Evolutionary conservation across 768 basidiomycete genomes (phyloP).

Genomic region (Crucibulum laeve): DNA sequence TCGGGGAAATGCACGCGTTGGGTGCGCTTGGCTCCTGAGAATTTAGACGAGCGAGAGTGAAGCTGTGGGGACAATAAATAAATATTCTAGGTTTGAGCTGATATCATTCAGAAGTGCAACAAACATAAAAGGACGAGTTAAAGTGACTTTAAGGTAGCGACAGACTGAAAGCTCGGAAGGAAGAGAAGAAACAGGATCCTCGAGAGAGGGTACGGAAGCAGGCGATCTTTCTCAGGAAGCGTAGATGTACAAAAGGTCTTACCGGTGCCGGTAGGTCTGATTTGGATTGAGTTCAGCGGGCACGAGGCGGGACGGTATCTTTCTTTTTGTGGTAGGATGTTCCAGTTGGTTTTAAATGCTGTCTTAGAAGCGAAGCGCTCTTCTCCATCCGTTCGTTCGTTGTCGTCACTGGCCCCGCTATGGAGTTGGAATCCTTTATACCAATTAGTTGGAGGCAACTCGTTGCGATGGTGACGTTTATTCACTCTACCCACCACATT

Average conservation of each 20-base stretch:
- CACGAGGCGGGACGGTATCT: not conserved
- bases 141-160: not conserved
- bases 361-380: not conserved
- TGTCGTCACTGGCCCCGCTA: conserved; percentile 2
- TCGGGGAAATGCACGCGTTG: no score
- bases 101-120: not conserved
- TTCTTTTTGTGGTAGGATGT: not conserved
- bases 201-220: not conserved
- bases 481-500: not conserved
- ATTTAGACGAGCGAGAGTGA: not conserved
- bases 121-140: not conserved
- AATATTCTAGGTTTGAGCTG: not conserved
- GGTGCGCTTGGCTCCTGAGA: not conserved
- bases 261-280: not conserved
- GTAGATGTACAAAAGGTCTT: not conserved
- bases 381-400: not conserved
- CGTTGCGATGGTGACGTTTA: not conserved
- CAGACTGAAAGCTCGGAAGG: not conserved
- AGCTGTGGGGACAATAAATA: not conserved
- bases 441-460: not conserved
- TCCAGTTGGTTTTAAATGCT: not conserved
- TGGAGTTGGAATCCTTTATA: not conserved
- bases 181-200: not conserved
- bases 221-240: not conserved
- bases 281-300: not conserved